A percentile compares a stretch with the other conserved stretches of the same genome.
phyloP scores from a whole-genome alignment of 495 filamentous ascomycete species.

The Aspergillus steynii region DNA sequence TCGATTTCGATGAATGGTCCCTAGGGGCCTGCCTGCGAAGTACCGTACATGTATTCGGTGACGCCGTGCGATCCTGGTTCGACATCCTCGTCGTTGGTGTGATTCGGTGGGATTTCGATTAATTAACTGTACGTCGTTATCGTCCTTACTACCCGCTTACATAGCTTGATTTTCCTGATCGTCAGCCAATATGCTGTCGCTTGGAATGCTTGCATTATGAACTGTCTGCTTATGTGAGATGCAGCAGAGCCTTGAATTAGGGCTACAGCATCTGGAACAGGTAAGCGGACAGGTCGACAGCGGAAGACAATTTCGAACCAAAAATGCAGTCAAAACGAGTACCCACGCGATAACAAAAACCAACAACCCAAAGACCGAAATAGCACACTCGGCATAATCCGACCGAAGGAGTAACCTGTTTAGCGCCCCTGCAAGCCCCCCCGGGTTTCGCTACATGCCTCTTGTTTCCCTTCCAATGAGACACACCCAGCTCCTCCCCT shows the following conservation, averaged over 20 bases:
- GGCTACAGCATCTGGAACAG: not conserved
- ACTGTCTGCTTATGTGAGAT: not conserved
- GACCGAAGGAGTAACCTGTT: not conserved
- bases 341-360: too few species aligned
- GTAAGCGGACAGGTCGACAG: too few species aligned
- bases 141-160: not conserved
- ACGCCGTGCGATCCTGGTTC: not conserved
- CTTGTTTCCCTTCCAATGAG: not conserved
- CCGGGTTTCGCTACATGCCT: not conserved
- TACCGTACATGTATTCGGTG: not conserved
- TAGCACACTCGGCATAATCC: too few species aligned
- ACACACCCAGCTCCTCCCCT: not conserved
- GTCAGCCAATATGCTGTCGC: too few species aligned
- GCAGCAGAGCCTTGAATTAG: not conserved
- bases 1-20: too few species aligned
- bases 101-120: not conserved
- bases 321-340: too few species aligned
- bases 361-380: too few species aligned
- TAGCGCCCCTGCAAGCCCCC: not conserved
- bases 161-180: not conserved
- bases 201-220: not conserved
- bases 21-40: too few species aligned
- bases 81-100: not conserved
- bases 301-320: too few species aligned
- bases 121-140: not conserved